A percentile compares a stretch with the other conserved stretches of the same genome.
These are phyloP conservation scores for Fraxinus albicans DNA, from an alignment of 305 asterid genomes.

Conservation along the genomic window DNA sequence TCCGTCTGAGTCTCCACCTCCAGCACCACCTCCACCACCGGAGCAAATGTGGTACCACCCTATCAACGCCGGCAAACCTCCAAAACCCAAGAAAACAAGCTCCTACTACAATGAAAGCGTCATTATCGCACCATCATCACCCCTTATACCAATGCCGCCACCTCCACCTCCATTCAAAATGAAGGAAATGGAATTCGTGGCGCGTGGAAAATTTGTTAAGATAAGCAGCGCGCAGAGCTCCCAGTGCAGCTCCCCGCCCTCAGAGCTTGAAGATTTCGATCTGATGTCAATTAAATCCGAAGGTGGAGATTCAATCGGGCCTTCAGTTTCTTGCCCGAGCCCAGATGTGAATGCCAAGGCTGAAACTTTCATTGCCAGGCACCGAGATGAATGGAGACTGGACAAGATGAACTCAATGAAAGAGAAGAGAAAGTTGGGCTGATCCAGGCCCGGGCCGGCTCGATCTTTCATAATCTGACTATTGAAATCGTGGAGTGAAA, in stretches of 20 bases:
- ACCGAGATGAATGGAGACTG: conserved; percentile 68
- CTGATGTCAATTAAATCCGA: conserved; percentile 49
- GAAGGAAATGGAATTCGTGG: conserved; percentile 47
- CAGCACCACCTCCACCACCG: conserved; percentile 35
- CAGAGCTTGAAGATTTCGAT: conserved; percentile 69
- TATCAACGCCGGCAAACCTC: conserved; percentile 45
- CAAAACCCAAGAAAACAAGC: conserved; percentile 52
- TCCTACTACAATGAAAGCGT: conserved; percentile 30
- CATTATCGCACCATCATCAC: conserved; percentile 60
- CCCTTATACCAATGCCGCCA: conserved; percentile 58
- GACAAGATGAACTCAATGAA: conserved; percentile 67
- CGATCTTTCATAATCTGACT: conserved; percentile 5
- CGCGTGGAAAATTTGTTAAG: conserved; percentile 56
- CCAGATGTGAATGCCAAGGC: conserved; percentile 86
- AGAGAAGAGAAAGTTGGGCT: conserved; percentile 37
- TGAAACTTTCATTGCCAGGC: conserved; percentile 72
- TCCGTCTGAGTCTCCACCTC: conserved; percentile 25
- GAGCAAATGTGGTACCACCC: conserved; percentile 24
- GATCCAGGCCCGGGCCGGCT: conserved; percentile 13
- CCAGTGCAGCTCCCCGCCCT: conserved; percentile 70
- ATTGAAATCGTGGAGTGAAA: conserved; percentile 3
- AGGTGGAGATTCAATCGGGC: conserved; percentile 49
- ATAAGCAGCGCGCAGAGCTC: conserved; percentile 61
- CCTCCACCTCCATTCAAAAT: conserved; percentile 66
- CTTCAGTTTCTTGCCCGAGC: conserved; percentile 69